These are phyloP conservation scores for Aspergillus ibericus DNA, from an alignment of 2,329 filamentous ascomycete species.

Conservation along the genomic window DNA sequence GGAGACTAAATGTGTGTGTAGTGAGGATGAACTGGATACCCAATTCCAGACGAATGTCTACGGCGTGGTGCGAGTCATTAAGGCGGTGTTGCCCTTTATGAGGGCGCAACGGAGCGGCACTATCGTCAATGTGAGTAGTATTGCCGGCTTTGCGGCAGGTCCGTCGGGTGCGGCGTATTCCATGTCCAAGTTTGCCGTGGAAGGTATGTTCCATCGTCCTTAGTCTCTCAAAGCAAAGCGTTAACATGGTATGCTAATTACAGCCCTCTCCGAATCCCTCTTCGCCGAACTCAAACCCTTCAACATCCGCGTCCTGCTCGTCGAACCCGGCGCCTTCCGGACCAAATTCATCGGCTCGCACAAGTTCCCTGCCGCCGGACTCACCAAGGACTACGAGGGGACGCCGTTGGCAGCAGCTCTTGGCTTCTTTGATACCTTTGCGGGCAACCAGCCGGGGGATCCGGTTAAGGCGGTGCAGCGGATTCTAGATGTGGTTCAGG, in stretches of 20 bases:
- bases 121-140: background rate
- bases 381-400: background rate
- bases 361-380: background rate
- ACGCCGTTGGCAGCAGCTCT: background rate
- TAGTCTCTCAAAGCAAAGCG: too few relatives aligned
- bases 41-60: slow-evolving; percentile 2
- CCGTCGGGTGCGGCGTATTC: background rate
- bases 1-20: background rate
- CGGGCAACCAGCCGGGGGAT: background rate
- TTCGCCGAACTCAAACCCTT: background rate
- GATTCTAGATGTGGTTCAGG: background rate
- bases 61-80: background rate
- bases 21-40: background rate
- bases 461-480: background rate
- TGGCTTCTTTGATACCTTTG: background rate
- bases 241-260: too few relatives aligned
- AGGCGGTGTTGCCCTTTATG: background rate
- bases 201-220: too few relatives aligned
- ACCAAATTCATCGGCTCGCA: background rate
- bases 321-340: background rate
- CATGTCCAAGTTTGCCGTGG: background rate
- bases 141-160: background rate
- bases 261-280: background rate
- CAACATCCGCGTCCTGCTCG: background rate
- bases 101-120: background rate